A percentile compares a stretch with the other conserved stretches of the same genome.
phyloP scores from a whole-genome alignment of 2,329 filamentous ascomycete genomes.

The Calonectria montana region DNA sequence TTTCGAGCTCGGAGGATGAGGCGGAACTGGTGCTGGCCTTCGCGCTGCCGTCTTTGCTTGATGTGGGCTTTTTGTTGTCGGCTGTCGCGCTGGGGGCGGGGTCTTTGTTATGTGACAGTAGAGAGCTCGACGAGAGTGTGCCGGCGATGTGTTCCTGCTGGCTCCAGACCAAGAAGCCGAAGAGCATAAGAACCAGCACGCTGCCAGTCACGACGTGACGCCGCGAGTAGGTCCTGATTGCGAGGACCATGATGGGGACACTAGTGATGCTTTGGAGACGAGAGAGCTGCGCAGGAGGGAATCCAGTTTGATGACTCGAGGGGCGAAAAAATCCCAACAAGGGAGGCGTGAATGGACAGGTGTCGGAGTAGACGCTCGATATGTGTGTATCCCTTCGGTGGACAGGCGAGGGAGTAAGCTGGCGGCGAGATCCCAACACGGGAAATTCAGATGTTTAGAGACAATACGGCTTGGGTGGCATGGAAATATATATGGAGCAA shows the following conservation, averaged over 20 bases:
- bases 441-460: background rate
- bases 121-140: background rate
- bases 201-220: constrained; percentile 4
- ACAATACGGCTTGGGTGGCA: background rate
- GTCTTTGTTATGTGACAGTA: background rate
- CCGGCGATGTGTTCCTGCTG: constrained; percentile 13
- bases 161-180: constrained; percentile 16
- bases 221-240: constrained; percentile 6
- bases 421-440: background rate
- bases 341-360: background rate
- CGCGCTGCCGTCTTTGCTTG: background rate
- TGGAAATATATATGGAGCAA: background rate
- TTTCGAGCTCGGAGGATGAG: background rate
- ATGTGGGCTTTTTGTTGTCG: background rate
- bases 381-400: background rate
- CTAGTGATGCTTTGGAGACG: background rate
- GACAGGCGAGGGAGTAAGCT: background rate
- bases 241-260: constrained; percentile 6
- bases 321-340: background rate
- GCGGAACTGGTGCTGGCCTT: background rate
- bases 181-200: constrained; percentile 12
- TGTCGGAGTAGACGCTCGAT: background rate
- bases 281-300: background rate
- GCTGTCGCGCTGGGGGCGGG: background rate
- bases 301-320: background rate